A percentile compares a stretch with the other conserved stretches of the same genome.
Conservation (phyloP, 1,284 basidiomycete genomes). For the Rhodotorula mucilaginosa region DNA sequence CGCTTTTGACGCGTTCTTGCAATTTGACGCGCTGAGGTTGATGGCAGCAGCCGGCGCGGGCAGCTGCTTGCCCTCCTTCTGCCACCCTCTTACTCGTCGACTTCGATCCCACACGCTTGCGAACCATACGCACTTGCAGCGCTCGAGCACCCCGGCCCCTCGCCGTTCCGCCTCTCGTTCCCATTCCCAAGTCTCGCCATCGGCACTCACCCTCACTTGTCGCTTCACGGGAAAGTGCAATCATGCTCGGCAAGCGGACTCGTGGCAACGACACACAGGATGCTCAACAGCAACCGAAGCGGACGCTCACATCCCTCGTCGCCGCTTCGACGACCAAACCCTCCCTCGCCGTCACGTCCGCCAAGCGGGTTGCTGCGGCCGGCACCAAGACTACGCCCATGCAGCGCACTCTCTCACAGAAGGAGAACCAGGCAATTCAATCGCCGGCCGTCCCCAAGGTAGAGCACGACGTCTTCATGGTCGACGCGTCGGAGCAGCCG, state of each 20-base stretch:
- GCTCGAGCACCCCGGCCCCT: not conserved
- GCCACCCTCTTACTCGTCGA: too few species aligned
- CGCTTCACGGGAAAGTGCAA: not conserved
- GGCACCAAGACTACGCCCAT: not conserved
- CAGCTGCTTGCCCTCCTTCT: too few species aligned
- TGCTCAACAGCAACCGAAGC: not conserved
- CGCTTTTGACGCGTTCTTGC: too few species aligned
- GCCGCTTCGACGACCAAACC: constrained; percentile 4
- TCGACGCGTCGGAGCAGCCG: not conserved
- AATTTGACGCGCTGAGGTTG: too few species aligned
- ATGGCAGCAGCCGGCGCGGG: too few species aligned
- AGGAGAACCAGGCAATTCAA: not conserved
- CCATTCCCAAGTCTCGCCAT: too few species aligned
- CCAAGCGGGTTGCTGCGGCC: not conserved
- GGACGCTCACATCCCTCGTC: not conserved
- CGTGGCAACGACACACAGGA: not conserved
- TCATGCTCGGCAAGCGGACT: constrained; percentile 13
- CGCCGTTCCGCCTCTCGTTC: not conserved
- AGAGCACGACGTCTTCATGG: not conserved
- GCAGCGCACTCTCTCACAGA: not conserved
- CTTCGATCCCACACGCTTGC: not conserved
- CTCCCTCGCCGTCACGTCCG: not conserved
- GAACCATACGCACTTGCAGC: not conserved
- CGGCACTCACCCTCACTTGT: not conserved
- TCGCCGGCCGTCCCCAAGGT: not conserved